Percentiles rank a stretch among this genome's conserved stretches.
Evolutionary conservation across 495 filamentous ascomycete species (phyloP).

Genomic region (Penicillium macrosclerotiorum): DNA sequence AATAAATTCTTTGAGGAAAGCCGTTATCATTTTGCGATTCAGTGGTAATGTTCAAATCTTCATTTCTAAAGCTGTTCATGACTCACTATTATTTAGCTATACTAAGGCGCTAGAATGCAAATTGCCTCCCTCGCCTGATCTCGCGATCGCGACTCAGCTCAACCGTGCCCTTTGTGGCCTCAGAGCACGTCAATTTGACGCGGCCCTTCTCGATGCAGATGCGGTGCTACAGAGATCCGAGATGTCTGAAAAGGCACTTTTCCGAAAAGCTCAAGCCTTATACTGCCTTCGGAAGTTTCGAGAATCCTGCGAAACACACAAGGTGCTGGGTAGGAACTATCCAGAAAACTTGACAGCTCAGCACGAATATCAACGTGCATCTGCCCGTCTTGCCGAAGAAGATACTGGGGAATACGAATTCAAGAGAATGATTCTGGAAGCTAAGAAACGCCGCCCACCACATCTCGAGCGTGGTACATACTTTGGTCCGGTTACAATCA

Average conservation of each 20-base stretch:
- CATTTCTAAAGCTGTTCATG: constrained; percentile 5
- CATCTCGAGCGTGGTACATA: constrained; percentile 49
- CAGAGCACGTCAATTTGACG: constrained; percentile 43
- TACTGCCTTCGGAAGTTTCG: constrained; percentile 44
- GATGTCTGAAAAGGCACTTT: constrained; percentile 44
- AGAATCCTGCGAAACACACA: constrained; percentile 29
- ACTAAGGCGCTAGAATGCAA: constrained; percentile 21
- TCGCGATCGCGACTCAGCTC: constrained; percentile 23
- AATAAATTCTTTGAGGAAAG: constrained; percentile 29
- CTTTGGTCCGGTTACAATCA: constrained; percentile 30
- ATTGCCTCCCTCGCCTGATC: constrained; percentile 11
- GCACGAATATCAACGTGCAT: constrained; percentile 12
- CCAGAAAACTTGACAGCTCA: constrained; percentile 24
- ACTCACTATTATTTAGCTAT: constrained; percentile 30
- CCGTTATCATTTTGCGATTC: constrained; percentile 19
- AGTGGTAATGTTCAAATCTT: constrained; percentile 19
- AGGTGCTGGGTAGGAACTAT: constrained; percentile 17
- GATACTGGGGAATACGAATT: constrained; percentile 45
- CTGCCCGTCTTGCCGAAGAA: constrained; percentile 19
- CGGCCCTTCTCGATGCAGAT: constrained; percentile 45
- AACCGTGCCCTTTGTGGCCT: constrained; percentile 51
- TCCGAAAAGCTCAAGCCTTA: constrained; percentile 43
- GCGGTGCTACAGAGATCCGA: constrained; percentile 20
- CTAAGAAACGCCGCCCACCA: constrained; percentile 26
- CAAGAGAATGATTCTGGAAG: constrained; percentile 34